phyloP scores from a whole-genome alignment of 805 yeast species.

The Wickerhamiella parazyma region DNA sequence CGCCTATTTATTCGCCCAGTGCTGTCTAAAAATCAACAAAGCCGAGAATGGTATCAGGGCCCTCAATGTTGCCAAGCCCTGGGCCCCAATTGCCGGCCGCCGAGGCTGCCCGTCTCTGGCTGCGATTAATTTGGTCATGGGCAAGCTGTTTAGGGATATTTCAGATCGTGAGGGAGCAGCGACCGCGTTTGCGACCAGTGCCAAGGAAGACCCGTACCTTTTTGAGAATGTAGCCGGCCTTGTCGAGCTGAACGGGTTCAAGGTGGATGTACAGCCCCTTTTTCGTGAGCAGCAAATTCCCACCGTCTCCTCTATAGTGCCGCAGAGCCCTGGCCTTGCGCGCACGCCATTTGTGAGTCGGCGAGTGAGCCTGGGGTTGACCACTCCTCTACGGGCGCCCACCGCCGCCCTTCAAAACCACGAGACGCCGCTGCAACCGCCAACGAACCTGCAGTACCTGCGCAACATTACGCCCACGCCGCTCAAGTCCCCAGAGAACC shows the following conservation, averaged over 20 bases:
- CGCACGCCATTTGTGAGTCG: slow-evolving; percentile 7
- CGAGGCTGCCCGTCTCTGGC: slow-evolving; percentile 48
- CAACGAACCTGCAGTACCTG: background rate
- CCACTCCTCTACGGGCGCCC: slow-evolving; percentile 1
- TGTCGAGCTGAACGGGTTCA: slow-evolving; percentile 51
- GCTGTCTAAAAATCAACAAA: slow-evolving; percentile 42
- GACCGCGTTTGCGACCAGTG: slow-evolving; percentile 51
- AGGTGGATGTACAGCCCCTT: slow-evolving; percentile 39
- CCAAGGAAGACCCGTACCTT: slow-evolving; percentile 61
- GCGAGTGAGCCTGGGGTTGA: background rate
- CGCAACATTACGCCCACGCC: slow-evolving; percentile 9
- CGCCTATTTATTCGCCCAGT: slow-evolving; percentile 56
- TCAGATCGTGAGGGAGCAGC: slow-evolving; percentile 56
- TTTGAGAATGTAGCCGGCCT: slow-evolving; percentile 79
- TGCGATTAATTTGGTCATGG: slow-evolving; percentile 52
- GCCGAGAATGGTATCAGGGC: slow-evolving; percentile 51
- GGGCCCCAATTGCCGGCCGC: slow-evolving; percentile 14
- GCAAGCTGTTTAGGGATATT: slow-evolving; percentile 44
- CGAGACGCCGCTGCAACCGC: slow-evolving; percentile 2
- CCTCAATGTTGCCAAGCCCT: slow-evolving; percentile 22
- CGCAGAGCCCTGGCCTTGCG: background rate
- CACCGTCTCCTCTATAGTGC: slow-evolving; percentile 6
- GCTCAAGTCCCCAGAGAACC: slow-evolving; percentile 4
- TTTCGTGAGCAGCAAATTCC: slow-evolving; percentile 14
- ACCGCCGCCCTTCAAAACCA: background rate